These are phyloP conservation scores for Articulospora tetracladia DNA, from an alignment of 495 filamentous ascomycete species.

Conservation along the genomic window DNA sequence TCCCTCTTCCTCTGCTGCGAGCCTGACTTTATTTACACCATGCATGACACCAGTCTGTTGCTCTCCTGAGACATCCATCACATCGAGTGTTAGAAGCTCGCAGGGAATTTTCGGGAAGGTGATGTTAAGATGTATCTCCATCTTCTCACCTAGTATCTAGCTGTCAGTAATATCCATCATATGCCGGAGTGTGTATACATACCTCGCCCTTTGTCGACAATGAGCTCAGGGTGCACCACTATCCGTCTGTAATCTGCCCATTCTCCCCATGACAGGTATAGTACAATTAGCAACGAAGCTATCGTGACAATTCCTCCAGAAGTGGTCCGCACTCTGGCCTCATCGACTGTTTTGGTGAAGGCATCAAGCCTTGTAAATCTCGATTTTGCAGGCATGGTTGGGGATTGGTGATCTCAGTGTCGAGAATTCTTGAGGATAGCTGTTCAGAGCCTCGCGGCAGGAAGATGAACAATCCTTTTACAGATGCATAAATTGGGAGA, in stretches of 20 bases:
- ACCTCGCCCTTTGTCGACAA: slow-evolving; percentile 97
- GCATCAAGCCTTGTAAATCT: slow-evolving; percentile 95
- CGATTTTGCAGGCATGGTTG: slow-evolving; percentile 61
- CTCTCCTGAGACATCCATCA: slow-evolving; percentile 98
- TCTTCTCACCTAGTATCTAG: slow-evolving; percentile 71
- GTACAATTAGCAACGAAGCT: slow-evolving; percentile 75
- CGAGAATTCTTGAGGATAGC: not conserved
- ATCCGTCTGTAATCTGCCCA: slow-evolving; percentile 90
- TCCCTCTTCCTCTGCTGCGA: slow-evolving; percentile 68
- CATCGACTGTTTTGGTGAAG: slow-evolving; percentile 98
- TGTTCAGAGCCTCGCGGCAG: slow-evolving; percentile 17
- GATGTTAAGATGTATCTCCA: slow-evolving; percentile 98
- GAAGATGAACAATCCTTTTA: slow-evolving; percentile 9
- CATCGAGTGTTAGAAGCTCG: slow-evolving; percentile 92
- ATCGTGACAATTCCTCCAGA: slow-evolving; percentile 95
- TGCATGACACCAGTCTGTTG: slow-evolving; percentile 91
- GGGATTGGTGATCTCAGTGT: not conserved
- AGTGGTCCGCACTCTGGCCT: slow-evolving; percentile 96
- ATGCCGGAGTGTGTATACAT: slow-evolving; percentile 21
- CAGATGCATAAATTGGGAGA: slow-evolving; percentile 19
- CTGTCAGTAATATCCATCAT: slow-evolving; percentile 8
- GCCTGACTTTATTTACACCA: slow-evolving; percentile 83
- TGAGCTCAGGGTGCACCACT: slow-evolving; percentile 82
- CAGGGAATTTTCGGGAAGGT: slow-evolving; percentile 93
- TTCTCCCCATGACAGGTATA: slow-evolving; percentile 91